phyloP scores from a whole-genome alignment of 1,284 basidiomycete species.

The Clitocybe nebularis region DNA sequence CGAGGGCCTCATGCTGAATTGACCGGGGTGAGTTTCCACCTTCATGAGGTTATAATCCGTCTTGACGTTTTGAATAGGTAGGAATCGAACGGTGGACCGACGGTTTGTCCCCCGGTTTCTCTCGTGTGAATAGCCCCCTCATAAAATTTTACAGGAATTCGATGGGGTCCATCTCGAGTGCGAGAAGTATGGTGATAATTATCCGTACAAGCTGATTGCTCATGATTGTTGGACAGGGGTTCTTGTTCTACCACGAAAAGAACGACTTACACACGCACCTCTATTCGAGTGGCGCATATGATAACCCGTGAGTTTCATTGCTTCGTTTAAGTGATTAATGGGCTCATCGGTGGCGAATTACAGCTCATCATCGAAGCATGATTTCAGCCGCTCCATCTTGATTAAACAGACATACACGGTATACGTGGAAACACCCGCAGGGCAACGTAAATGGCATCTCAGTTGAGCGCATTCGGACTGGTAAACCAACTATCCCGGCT shows the following conservation, averaged over 20 bases:
- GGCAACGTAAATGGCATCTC: slow-evolving; percentile 78
- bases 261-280: slow-evolving; percentile 44
- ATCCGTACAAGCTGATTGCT: not conserved
- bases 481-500: slow-evolving; percentile 1
- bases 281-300: slow-evolving; percentile 40
- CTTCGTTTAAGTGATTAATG: too few relatives aligned
- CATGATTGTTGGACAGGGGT: slow-evolving; percentile 51
- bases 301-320: slow-evolving; percentile 26
- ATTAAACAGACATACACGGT: slow-evolving; percentile 82
- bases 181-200: slow-evolving; percentile 52
- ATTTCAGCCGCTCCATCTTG: slow-evolving; percentile 37
- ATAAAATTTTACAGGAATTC: slow-evolving; percentile 46
- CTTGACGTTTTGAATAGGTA: slow-evolving; percentile 36
- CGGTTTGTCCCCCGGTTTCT: slow-evolving; percentile 35
- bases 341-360: too few relatives aligned
- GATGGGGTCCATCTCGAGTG: slow-evolving; percentile 76
- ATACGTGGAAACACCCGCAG: slow-evolving; percentile 58
- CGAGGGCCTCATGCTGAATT: slow-evolving; percentile 69
- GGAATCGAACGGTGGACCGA: slow-evolving; percentile 69
- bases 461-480: slow-evolving; percentile 44
- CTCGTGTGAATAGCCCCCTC: slow-evolving; percentile 36
- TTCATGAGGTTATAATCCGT: slow-evolving; percentile 2
- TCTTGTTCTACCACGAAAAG: slow-evolving; percentile 77
- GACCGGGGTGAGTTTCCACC: slow-evolving; percentile 50
- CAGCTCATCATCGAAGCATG: slow-evolving; percentile 28